These are phyloP conservation scores for Wickerhamiella kurtzmanii DNA, from an alignment of 805 yeast genomes.

Conservation along the genomic window DNA sequence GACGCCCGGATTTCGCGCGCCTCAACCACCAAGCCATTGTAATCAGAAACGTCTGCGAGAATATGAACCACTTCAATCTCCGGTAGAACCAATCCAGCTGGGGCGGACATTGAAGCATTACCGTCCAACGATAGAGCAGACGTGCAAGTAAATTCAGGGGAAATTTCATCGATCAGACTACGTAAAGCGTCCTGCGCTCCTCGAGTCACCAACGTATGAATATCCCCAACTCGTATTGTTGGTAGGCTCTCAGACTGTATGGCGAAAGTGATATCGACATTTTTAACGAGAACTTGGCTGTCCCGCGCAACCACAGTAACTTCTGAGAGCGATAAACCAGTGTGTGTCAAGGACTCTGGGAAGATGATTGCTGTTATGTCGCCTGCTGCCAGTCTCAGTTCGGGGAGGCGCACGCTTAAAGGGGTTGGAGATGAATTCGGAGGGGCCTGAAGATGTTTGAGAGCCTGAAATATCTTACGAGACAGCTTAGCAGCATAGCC, in stretches of 20 bases:
- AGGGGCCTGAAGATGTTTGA: slow-evolving; percentile 8
- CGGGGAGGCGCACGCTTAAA: slow-evolving; percentile 13
- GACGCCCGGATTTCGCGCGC: background rate
- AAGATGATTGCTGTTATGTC: slow-evolving; percentile 11
- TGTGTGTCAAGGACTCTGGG: slow-evolving; percentile 9
- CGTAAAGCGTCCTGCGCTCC: background rate
- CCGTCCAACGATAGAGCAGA: too few species aligned
- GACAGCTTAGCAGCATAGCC: background rate
- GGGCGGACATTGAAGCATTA: too few species aligned
- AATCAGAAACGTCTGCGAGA: background rate
- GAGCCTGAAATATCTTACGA: background rate
- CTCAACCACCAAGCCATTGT: background rate
- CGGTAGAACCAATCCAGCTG: background rate
- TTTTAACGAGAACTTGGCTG: slow-evolving; percentile 10
- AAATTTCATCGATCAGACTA: background rate
- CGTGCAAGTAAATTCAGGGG: too few species aligned
- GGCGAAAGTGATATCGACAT: background rate
- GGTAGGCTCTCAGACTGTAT: background rate
- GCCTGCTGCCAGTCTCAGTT: slow-evolving; percentile 13
- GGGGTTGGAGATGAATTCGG: slow-evolving; percentile 11
- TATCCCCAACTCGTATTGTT: background rate
- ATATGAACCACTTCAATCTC: background rate
- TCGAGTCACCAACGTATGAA: background rate
- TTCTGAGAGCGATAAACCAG: slow-evolving; percentile 9
- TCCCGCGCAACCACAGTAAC: slow-evolving; percentile 11